phyloP scores from a whole-genome alignment of 1,139 yeast genomes.

The Taphrina flavorubra region DNA sequence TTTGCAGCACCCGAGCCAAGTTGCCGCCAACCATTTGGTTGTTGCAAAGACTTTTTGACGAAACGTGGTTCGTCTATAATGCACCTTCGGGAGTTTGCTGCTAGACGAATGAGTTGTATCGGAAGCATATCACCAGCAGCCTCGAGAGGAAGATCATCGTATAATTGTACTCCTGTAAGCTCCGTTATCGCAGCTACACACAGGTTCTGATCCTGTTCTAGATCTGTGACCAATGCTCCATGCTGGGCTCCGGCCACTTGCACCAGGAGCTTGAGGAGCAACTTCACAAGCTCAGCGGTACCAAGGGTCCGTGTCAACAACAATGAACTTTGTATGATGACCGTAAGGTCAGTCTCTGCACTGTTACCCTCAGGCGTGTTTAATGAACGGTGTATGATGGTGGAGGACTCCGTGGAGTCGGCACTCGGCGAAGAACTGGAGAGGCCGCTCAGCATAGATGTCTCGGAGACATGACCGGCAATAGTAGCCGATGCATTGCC shows the following conservation, averaged over 20 bases:
- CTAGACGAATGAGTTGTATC: constrained; percentile 42
- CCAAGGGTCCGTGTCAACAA: constrained; percentile 14
- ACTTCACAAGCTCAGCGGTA: constrained; percentile 29
- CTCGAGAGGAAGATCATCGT: constrained; percentile 39
- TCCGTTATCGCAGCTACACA: constrained; percentile 45
- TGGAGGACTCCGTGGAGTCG: not conserved
- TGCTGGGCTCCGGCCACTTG: constrained; percentile 46
- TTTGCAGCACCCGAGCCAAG: constrained; percentile 13
- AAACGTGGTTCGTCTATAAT: constrained; percentile 40
- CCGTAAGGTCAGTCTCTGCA: constrained; percentile 26
- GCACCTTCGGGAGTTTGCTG: constrained; percentile 42
- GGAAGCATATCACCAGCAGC: constrained; percentile 39
- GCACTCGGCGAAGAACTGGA: not conserved
- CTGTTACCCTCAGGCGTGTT: constrained; percentile 5
- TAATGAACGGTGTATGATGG: not conserved
- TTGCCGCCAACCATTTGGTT: constrained; percentile 42
- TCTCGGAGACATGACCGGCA: constrained; percentile 2
- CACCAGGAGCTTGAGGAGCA: constrained; percentile 45
- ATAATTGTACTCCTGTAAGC: constrained; percentile 35
- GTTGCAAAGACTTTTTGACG: constrained; percentile 41
- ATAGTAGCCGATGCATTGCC: not conserved
- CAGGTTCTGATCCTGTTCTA: constrained; percentile 40
- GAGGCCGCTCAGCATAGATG: not conserved
- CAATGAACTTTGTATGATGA: constrained; percentile 26
- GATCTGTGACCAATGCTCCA: constrained; percentile 44